These are phyloP conservation scores for Scedosporium minutisporum DNA, from an alignment of 2,329 filamentous ascomycete genomes.

Conservation along the genomic window DNA sequence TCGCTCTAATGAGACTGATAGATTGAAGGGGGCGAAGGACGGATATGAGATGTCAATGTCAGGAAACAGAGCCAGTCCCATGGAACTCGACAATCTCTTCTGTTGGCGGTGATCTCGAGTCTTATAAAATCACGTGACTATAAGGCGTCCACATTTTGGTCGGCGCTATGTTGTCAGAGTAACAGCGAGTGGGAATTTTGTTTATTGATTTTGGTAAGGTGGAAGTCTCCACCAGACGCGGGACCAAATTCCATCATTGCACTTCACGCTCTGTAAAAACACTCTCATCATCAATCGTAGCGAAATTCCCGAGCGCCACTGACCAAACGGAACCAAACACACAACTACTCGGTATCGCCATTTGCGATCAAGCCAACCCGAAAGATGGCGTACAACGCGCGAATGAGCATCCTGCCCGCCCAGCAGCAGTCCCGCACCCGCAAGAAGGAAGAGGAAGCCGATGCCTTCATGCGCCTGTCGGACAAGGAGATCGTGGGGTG, in stretches of 20 bases:
- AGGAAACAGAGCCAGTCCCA: too few relatives aligned
- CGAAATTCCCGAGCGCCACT: background rate
- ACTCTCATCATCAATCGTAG: background rate
- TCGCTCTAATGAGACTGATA: background rate
- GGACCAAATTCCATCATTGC: background rate
- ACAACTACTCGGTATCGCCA: background rate
- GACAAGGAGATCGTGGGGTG: slow-evolving; percentile 86
- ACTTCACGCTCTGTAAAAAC: background rate
- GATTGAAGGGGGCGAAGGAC: background rate
- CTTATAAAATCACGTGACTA: background rate
- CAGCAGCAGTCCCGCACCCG: slow-evolving; percentile 40
- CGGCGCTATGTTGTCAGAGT: background rate
- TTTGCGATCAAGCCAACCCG: background rate
- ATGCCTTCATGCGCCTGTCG: slow-evolving; percentile 50
- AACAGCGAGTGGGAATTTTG: background rate
- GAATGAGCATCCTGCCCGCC: slow-evolving; percentile 53
- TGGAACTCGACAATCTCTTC: too few relatives aligned
- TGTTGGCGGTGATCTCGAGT: too few relatives aligned
- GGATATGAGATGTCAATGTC: background rate
- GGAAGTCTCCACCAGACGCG: background rate
- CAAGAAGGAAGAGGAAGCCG: slow-evolving; percentile 50
- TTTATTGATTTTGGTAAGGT: background rate
- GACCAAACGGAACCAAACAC: background rate
- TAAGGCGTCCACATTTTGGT: background rate
- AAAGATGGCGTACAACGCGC: slow-evolving; percentile 48